Evolutionary conservation across 441 rosid species (phyloP).

Genomic region (Viola pubescens): DNA sequence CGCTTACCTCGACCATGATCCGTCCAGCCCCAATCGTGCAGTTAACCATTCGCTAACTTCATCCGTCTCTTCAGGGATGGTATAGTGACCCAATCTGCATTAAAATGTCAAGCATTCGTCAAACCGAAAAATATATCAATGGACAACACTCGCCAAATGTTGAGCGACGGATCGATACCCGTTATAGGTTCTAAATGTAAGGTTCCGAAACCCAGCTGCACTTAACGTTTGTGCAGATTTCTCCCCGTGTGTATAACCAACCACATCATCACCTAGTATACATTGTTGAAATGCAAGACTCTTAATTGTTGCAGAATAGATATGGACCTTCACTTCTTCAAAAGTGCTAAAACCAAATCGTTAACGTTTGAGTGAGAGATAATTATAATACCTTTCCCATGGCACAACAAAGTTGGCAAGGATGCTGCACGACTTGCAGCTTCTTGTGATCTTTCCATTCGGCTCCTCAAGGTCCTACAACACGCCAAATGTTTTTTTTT

Average conservation of each 20-base stretch:
- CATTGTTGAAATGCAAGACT: not conserved
- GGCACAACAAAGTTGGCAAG: conserved; percentile 71
- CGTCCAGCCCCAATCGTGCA: conserved; percentile 43
- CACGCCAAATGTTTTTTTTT: conserved; percentile 1
- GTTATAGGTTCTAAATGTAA: conserved; percentile 32
- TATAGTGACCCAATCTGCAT: conserved; percentile 58
- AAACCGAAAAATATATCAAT: not conserved
- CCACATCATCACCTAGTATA: conserved; percentile 47
- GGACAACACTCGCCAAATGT: not conserved
- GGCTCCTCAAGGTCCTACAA: conserved; percentile 48
- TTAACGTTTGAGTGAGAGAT: not conserved
- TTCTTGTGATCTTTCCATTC: conserved; percentile 34
- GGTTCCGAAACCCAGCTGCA: conserved; percentile 39
- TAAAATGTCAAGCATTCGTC: conserved; percentile 4
- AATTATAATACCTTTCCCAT: conserved; percentile 53
- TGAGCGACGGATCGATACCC: conserved; percentile 21
- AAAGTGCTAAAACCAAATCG: not conserved
- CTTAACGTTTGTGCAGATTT: conserved; percentile 42
- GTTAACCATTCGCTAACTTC: conserved; percentile 51
- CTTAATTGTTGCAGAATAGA: not conserved
- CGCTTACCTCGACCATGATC: conserved; percentile 10
- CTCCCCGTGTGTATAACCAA: conserved; percentile 49
- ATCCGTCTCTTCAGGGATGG: conserved; percentile 53
- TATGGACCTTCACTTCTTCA: not conserved
- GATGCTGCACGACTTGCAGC: conserved; percentile 53